Conservation (phyloP, 2,329 filamentous ascomycete species). For the Aspergillus tamarii region DNA sequence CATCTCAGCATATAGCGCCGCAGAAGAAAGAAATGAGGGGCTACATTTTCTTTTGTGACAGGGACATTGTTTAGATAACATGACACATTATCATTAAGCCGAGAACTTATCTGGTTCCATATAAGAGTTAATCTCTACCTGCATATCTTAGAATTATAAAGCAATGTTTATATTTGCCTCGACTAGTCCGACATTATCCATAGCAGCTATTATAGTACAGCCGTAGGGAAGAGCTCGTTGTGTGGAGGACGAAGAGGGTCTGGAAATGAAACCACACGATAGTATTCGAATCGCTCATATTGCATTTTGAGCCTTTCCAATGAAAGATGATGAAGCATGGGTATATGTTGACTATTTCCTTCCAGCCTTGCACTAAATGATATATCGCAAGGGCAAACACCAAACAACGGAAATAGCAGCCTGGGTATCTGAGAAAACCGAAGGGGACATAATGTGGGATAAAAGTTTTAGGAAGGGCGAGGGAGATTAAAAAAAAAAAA, state of each 20-base stretch:
- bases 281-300: not conserved
- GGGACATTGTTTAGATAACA: not conserved
- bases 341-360: not conserved
- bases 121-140: not conserved
- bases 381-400: not conserved
- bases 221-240: not conserved
- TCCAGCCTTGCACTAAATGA: not conserved
- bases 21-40: too few relatives aligned
- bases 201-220: not conserved
- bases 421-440: slow-evolving; percentile 26
- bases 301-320: not conserved
- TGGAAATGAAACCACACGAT: not conserved
- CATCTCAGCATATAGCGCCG: not conserved
- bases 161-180: not conserved
- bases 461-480: not conserved
- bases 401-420: slow-evolving; percentile 29
- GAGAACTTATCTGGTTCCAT: not conserved
- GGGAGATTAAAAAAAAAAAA: slow-evolving; percentile 21
- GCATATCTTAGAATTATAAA: not conserved
- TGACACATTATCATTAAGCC: not conserved
- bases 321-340: not conserved
- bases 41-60: not conserved
- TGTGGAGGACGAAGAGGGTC: not conserved
- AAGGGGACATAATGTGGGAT: slow-evolving; percentile 14
- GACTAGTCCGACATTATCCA: not conserved